Percentiles rank a stretch among this genome's conserved stretches.
phyloP scores from a whole-genome alignment of 176 grass and related monocot genomes.

The Olyra latifolia region DNA sequence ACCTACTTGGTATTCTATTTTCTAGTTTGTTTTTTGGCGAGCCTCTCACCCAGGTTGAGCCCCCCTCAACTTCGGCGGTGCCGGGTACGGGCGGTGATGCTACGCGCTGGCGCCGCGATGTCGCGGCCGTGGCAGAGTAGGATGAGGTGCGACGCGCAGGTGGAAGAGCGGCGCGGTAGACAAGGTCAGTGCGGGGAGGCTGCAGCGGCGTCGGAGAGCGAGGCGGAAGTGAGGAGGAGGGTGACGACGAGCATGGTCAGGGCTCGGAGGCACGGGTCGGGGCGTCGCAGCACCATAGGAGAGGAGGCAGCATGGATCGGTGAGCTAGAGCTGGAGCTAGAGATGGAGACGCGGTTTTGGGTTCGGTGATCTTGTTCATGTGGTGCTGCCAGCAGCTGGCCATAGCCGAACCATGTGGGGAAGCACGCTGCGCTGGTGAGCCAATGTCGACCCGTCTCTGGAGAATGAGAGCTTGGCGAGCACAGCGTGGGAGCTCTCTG shows the following conservation, averaged over 20 bases:
- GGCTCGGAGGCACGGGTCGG: not conserved
- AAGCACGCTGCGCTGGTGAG: not conserved
- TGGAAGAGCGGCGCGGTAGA: too few relatives aligned
- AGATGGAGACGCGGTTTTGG: too few relatives aligned
- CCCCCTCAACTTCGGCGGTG: not conserved
- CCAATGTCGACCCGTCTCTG: too few relatives aligned
- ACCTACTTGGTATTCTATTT: too few relatives aligned
- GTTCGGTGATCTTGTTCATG: too few relatives aligned
- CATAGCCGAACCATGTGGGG: slow-evolving; percentile 9
- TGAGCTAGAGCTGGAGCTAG: slow-evolving; percentile 39
- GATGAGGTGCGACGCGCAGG: too few relatives aligned
- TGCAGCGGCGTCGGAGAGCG: not conserved
- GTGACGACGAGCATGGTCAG: not conserved
- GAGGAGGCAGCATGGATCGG: slow-evolving; percentile 29
- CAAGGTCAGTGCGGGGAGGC: not conserved
- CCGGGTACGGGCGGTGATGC: not conserved
- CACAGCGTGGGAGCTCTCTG: too few relatives aligned
- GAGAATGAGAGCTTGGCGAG: too few relatives aligned
- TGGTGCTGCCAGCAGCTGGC: too few relatives aligned
- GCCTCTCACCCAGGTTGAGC: slow-evolving; percentile 58
- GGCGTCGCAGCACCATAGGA: slow-evolving; percentile 17
- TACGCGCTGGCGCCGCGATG: too few relatives aligned
- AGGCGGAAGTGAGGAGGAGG: not conserved
- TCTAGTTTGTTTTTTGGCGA: too few relatives aligned
- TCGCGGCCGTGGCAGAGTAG: not conserved